phyloP scores from a whole-genome alignment of 495 filamentous ascomycete species.

The Neurospora sp. region DNA sequence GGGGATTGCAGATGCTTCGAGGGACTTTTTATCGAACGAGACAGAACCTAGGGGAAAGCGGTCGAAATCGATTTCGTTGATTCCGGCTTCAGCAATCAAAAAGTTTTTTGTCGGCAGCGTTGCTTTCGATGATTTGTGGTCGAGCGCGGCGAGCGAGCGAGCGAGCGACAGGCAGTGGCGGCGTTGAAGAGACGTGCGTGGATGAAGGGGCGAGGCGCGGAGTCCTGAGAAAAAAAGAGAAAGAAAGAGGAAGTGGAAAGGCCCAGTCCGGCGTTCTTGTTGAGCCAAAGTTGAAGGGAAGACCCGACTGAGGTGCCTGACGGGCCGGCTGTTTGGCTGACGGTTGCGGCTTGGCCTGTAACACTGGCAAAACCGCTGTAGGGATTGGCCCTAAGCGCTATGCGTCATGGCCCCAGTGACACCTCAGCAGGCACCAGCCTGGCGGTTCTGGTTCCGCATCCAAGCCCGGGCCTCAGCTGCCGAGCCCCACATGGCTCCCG shows the following conservation, averaged over 20 bases:
- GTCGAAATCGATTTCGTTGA: neutral
- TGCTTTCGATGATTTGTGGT: neutral
- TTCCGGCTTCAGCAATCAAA: neutral
- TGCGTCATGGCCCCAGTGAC: neutral
- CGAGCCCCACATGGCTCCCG: neutral
- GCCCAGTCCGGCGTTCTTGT: neutral
- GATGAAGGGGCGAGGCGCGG: neutral
- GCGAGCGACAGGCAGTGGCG: neutral
- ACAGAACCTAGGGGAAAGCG: neutral
- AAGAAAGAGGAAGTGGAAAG: neutral
- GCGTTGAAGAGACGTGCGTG: neutral
- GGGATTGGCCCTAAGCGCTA: neutral
- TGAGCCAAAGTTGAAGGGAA: neutral
- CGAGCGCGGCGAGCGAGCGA: neutral
- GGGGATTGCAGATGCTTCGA: neutral
- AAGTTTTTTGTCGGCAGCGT: neutral
- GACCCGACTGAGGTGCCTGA: neutral
- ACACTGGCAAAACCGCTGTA: neutral
- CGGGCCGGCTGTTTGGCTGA: neutral
- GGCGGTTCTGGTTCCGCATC: neutral
- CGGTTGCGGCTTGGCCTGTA: neutral
- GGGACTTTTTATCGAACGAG: neutral
- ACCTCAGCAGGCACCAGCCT: neutral
- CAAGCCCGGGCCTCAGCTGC: neutral
- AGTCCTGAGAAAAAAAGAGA: neutral